These are phyloP conservation scores for Termitomyces sp. DNA, from an alignment of 768 basidiomycete species.

Conservation along the genomic window DNA sequence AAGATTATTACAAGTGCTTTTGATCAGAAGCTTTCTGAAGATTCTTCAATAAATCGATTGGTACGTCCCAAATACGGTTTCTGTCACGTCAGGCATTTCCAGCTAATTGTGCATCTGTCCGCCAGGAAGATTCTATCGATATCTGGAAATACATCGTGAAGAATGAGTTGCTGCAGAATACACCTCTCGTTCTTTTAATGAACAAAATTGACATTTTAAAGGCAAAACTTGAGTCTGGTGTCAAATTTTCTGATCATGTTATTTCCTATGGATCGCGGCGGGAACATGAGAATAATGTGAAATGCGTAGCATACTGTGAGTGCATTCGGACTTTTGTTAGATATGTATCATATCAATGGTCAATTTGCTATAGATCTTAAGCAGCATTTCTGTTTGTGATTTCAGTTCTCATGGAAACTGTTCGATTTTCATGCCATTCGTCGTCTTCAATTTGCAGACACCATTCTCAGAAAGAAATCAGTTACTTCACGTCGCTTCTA, in stretches of 20 bases:
- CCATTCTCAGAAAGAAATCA: slow-evolving; percentile 41
- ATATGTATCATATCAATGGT: not conserved
- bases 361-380: slow-evolving; percentile 29
- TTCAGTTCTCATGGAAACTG: not conserved
- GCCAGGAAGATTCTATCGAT: slow-evolving; percentile 71
- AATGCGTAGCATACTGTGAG: slow-evolving; percentile 66
- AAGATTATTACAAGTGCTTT: slow-evolving; percentile 41
- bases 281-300: slow-evolving; percentile 49
- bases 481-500: slow-evolving; percentile 49
- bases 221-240: slow-evolving; percentile 60
- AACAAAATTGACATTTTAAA: slow-evolving; percentile 81
- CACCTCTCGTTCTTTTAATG: slow-evolving; percentile 75
- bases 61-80: slow-evolving; percentile 26
- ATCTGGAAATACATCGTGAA: slow-evolving; percentile 73
- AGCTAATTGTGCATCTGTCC: not conserved
- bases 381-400: slow-evolving; percentile 41
- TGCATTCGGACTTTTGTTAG: slow-evolving; percentile 7
- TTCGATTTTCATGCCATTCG: not conserved
- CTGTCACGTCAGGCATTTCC: not conserved
- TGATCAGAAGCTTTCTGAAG: slow-evolving; percentile 68
- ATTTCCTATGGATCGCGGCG: slow-evolving; percentile 66
- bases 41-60: slow-evolving; percentile 58
- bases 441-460: slow-evolving; percentile 30
- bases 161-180: slow-evolving; percentile 66
- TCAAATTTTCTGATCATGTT: slow-evolving; percentile 63